Base-by-base conservation (phyloP, 768 basidiomycete genomes). In the Boletus rex-veris region DNA sequence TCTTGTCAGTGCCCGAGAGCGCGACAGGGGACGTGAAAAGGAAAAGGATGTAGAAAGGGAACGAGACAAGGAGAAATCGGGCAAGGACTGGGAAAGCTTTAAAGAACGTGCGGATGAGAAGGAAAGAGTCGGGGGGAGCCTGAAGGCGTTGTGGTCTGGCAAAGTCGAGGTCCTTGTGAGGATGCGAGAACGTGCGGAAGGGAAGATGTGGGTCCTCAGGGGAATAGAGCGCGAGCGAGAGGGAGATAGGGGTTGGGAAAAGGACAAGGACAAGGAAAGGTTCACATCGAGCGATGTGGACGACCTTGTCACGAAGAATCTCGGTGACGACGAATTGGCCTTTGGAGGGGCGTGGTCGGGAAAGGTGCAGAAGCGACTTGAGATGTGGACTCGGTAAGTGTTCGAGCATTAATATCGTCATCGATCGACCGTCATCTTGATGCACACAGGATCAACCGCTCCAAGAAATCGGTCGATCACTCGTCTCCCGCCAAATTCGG, bases 351-450 rank as follows among this genome's bases (percentile, higher is more conserved):
- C 56, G 37, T 77, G 73, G 73, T 70, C 73, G 11, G 76, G 73
- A 45, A 72, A 70, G 54, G 71, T 80, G 46, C 75, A 77, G 61
- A 72, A 73, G 41, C 79, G 77, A 69, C 64, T 80, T 1, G 80
- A 77, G 59, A 70, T 73, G 57, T 81, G 78, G 80, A 59, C 79
- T 18, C 73, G 72, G 79, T 81, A 50, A 19, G 77, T 69, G 16
- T 39, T 26, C 18, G 24, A 24, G 26, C 26, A 28, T 26, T 1
- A 8, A 26, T n/a, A 18, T 43, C 28, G 16, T 44, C 33, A 7
- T 24, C 18, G 14, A 42, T 39, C 21, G 39, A 12, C 41, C 21
- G 24, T 39, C 14, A 18, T 44, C 45, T 56, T 62, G 55, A 64
- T 55, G 40, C 37, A 38, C 33, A 31, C 50, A 75, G 68, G 45